These are phyloP conservation scores for Carex pumila DNA, from an alignment of 176 grass and related monocot genomes.

Conservation along the genomic window DNA sequence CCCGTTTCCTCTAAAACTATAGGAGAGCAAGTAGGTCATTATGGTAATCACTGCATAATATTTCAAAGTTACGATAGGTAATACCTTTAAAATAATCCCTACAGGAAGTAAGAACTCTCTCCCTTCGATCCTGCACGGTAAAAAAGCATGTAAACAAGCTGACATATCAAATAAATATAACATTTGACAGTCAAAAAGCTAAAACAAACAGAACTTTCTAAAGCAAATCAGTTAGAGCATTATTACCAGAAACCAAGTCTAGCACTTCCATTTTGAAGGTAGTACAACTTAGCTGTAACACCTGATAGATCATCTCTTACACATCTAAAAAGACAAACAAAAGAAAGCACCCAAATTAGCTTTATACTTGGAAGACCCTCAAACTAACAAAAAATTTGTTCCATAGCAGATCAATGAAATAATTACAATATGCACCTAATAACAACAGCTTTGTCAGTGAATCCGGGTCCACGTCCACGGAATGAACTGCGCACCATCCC, in stretches of 20 bases:
- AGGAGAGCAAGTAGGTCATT: not conserved
- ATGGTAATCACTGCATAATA: not conserved
- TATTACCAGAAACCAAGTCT: slow-evolving; percentile 96
- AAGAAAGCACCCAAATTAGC: not conserved
- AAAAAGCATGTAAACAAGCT: not conserved
- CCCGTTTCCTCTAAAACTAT: not conserved
- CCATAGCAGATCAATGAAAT: not conserved
- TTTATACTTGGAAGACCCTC: not conserved
- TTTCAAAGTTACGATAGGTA: slow-evolving; percentile 5
- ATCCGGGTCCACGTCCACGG: slow-evolving; percentile 58
- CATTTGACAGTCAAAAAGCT: slow-evolving; percentile 17
- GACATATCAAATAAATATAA: not conserved
- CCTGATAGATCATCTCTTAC: slow-evolving; percentile 69
- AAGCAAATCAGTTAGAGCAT: slow-evolving; percentile 19
- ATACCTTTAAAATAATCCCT: slow-evolving; percentile 93
- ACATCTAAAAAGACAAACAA: slow-evolving; percentile 56
- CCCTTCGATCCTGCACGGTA: slow-evolving; percentile 50
- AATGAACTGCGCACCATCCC: slow-evolving; percentile 62
- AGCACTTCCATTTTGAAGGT: slow-evolving; percentile 94
- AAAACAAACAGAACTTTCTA: slow-evolving; percentile 7
- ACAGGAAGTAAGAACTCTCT: slow-evolving; percentile 94
- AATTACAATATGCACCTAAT: slow-evolving; percentile 48
- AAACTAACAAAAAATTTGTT: slow-evolving; percentile 1
- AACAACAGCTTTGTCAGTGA: slow-evolving; percentile 91
- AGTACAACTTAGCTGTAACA: slow-evolving; percentile 86